Percentiles rank a stretch among this genome's conserved stretches.
These are phyloP conservation scores for Arabidopsis hybrid DNA, from an alignment of 441 rosid species.

Conservation along the genomic window DNA sequence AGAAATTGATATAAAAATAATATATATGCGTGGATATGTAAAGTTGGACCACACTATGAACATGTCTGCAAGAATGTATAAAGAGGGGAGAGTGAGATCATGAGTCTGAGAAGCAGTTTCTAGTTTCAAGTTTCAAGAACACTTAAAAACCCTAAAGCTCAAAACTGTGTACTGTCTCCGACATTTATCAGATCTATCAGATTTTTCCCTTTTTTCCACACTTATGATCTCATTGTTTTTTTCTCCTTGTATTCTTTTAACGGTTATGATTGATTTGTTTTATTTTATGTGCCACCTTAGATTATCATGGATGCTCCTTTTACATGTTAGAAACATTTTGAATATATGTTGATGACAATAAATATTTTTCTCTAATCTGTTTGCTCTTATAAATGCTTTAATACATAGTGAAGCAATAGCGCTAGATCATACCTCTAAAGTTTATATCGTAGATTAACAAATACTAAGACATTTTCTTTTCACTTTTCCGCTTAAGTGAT, in stretches of 20 bases:
- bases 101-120: conserved; percentile 38
- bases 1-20: background rate
- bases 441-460: background rate
- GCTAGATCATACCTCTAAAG: background rate
- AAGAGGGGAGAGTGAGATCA: conserved; percentile 42
- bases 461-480: too few species aligned
- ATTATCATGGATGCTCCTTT: conserved; percentile 24
- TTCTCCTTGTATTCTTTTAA: conserved; percentile 45
- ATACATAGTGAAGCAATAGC: background rate
- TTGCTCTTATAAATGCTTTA: too few species aligned
- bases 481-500: too few species aligned
- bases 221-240: conserved; percentile 39
- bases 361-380: background rate
- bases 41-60: conserved; percentile 47
- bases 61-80: conserved; percentile 40
- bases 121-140: conserved; percentile 46
- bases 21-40: conserved; percentile 11
- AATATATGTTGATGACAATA: conserved; percentile 3
- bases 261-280: conserved; percentile 43
- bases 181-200: conserved; percentile 43
- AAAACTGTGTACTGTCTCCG: conserved; percentile 40
- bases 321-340: conserved; percentile 11
- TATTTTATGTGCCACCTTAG: conserved; percentile 32
- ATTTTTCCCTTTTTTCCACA: conserved; percentile 33
- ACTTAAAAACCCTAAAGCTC: conserved; percentile 45